phyloP scores from a whole-genome alignment of 2,329 filamentous ascomycete species.

The Microdochium trichocladiopsis region DNA sequence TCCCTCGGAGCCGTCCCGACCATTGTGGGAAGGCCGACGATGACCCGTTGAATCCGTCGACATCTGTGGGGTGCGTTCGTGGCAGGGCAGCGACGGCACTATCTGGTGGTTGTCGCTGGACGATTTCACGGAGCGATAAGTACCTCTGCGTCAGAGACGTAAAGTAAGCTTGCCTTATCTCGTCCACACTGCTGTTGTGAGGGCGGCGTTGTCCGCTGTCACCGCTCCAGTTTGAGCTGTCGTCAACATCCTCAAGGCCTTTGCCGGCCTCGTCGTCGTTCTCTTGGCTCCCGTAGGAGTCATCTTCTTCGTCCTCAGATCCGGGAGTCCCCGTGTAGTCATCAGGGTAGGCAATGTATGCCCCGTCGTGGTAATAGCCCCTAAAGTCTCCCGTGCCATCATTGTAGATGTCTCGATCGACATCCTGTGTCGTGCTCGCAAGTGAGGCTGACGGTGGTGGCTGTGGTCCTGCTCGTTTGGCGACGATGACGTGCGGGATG shows the following conservation, averaged over 20 bases:
- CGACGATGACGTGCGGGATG: constrained; percentile 66
- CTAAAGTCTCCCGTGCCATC: constrained; percentile 43
- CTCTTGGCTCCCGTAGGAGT: constrained; percentile 13
- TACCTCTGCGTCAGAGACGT: constrained; percentile 60
- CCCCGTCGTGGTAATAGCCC: constrained; percentile 71
- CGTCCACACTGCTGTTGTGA: constrained; percentile 21
- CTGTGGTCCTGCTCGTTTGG: constrained; percentile 47
- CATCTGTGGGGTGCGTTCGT: constrained; percentile 44
- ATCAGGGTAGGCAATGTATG: constrained; percentile 60
- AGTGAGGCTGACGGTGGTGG: constrained; percentile 26
- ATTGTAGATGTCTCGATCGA: constrained; percentile 38
- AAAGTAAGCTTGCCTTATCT: constrained; percentile 61
- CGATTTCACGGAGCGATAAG: constrained; percentile 49
- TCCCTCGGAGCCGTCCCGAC: constrained; percentile 41
- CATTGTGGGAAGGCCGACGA: constrained; percentile 43
- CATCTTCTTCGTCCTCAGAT: constrained; percentile 16
- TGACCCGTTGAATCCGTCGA: constrained; percentile 43
- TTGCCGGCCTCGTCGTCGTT: constrained; percentile 20
- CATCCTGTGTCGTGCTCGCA: background rate
- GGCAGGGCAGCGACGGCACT: constrained; percentile 45
- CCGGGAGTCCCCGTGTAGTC: constrained; percentile 14
- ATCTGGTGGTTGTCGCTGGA: constrained; percentile 49
- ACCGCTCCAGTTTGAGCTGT: constrained; percentile 19
- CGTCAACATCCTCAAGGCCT: constrained; percentile 12
- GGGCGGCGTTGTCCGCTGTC: constrained; percentile 13